phyloP scores from a whole-genome alignment of 495 filamentous ascomycete genomes.

The Daldinia loculata region DNA sequence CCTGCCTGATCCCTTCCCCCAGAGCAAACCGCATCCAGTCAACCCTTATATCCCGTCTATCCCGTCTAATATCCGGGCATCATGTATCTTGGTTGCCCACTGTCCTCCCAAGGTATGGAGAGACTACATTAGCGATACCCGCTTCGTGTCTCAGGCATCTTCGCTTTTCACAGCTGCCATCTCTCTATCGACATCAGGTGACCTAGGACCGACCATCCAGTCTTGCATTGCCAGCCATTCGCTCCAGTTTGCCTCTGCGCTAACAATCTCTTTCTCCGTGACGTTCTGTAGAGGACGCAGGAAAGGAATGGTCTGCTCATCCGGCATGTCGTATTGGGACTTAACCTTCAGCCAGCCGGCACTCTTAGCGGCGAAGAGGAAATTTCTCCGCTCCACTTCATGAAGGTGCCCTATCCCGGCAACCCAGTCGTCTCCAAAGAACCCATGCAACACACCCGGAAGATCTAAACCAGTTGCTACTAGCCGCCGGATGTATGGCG shows the following conservation, averaged over 20 bases:
- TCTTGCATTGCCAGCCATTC: slow-evolving; percentile 94
- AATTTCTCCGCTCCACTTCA: slow-evolving; percentile 91
- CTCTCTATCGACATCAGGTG: slow-evolving; percentile 46
- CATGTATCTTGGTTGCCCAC: neutral
- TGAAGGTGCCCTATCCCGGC: slow-evolving; percentile 81
- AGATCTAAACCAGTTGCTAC: slow-evolving; percentile 92
- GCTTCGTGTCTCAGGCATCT: slow-evolving; percentile 18
- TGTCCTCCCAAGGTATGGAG: slow-evolving; percentile 1
- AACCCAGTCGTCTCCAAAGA: slow-evolving; percentile 93
- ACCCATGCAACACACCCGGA: slow-evolving; percentile 84
- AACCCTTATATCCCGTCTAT: neutral
- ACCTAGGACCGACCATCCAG: slow-evolving; percentile 83
- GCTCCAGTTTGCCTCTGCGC: slow-evolving; percentile 82
- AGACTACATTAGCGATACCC: neutral
- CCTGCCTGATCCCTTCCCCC: slow-evolving; percentile 20
- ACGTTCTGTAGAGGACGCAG: slow-evolving; percentile 79
- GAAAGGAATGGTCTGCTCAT: slow-evolving; percentile 85
- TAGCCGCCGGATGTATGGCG: slow-evolving; percentile 89
- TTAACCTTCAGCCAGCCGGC: slow-evolving; percentile 88
- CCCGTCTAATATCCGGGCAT: neutral
- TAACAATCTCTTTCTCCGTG: slow-evolving; percentile 80
- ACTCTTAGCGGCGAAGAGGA: slow-evolving; percentile 92
- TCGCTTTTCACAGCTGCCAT: slow-evolving; percentile 42
- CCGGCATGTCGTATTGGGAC: slow-evolving; percentile 84
- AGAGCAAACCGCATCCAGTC: slow-evolving; percentile 7